phyloP scores from a whole-genome alignment of 2,329 filamentous ascomycete genomes.

The Fusarium paranaense region DNA sequence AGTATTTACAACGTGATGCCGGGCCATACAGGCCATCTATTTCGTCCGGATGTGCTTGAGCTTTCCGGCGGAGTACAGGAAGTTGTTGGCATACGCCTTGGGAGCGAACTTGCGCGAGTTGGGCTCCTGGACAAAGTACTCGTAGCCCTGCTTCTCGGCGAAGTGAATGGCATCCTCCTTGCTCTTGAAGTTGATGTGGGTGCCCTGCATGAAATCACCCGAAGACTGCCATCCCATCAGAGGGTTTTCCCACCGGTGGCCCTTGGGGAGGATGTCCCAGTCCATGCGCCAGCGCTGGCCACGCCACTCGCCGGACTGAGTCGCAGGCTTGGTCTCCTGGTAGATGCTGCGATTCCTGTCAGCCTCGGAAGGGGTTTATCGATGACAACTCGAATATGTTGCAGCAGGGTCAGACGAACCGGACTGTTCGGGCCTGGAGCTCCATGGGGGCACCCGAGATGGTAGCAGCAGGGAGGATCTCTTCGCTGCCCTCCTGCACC shows the following conservation, averaged over 20 bases:
- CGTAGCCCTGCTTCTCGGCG: conserved; percentile 98
- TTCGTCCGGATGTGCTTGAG: conserved; percentile 89
- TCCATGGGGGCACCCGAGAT: conserved; percentile 94
- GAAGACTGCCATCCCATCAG: conserved; percentile 99
- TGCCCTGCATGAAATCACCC: conserved; percentile 94
- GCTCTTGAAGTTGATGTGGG: conserved; percentile 86
- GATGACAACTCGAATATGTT: background rate
- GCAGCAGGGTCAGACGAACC: conserved; percentile 66
- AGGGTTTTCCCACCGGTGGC: conserved; percentile 97
- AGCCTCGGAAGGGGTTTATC: background rate
- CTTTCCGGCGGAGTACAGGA: conserved; percentile 85
- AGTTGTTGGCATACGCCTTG: conserved; percentile 97
- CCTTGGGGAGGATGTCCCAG: conserved; percentile 93
- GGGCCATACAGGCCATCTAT: conserved; percentile 57
- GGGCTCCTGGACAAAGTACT: conserved; percentile 98
- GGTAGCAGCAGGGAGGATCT: conserved; percentile 82
- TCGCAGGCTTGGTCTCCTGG: conserved; percentile 91
- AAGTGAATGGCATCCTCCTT: conserved; percentile 97
- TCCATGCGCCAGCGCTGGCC: conserved; percentile 94
- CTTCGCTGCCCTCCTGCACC: conserved; percentile 91
- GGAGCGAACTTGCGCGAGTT: conserved; percentile 86
- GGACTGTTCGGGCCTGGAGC: conserved; percentile 91
- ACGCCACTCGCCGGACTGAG: conserved; percentile 92
- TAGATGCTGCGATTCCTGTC: conserved; percentile 76
- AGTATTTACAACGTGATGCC: conserved; percentile 46